Evolutionary conservation across 768 basidiomycete genomes (phyloP), one percentile per base, ranked within the genome.

Genomic region (Mycena indigotica): DNA sequence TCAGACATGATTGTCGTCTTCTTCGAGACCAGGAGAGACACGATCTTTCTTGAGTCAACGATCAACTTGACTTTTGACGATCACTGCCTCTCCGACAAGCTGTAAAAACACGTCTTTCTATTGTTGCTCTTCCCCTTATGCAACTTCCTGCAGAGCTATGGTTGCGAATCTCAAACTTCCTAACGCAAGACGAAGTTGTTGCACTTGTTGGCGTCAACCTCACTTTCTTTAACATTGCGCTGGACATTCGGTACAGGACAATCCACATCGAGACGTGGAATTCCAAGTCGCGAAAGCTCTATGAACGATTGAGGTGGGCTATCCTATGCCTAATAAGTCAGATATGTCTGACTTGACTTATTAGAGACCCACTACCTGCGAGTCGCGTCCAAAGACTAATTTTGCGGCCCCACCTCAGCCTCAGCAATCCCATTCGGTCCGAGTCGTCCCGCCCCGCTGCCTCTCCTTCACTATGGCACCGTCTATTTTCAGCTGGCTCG

Each of bases 81-180:
- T n/a, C n/a, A n/a, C n/a, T n/a, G n/a, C n/a, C n/a, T n/a, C n/a
- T n/a, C n/a, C n/a, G n/a, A n/a, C n/a, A n/a, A n/a, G n/a, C n/a
- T n/a, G n/a, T n/a, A n/a, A n/a, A n/a, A n/a, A n/a, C n/a, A n/a
- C n/a, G n/a, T n/a, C n/a, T n/a, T n/a, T n/a, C n/a, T n/a, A n/a
- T n/a, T n/a, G n/a, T n/a, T n/a, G n/a, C n/a, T n/a, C n/a, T n/a
- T n/a, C n/a, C n/a, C n/a, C n/a, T n/a, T n/a, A n/a, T n/a, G n/a
- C 41, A 44, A 44, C 28, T 76, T 19, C 75, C 76, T 4, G 52
- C 62, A 2, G 75, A 77, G 44, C 50, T 77, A 13, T 74, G 70
- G 73, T 64, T 73, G 28, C 60, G 69, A 10, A 65, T 75, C 40
- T 56, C 69, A 2, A 52, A 65, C 16, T 73, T 70, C 38, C 52